Base-by-base conservation (phyloP, 164 flowering plant genomes). In the Cinnamomum chago region DNA sequence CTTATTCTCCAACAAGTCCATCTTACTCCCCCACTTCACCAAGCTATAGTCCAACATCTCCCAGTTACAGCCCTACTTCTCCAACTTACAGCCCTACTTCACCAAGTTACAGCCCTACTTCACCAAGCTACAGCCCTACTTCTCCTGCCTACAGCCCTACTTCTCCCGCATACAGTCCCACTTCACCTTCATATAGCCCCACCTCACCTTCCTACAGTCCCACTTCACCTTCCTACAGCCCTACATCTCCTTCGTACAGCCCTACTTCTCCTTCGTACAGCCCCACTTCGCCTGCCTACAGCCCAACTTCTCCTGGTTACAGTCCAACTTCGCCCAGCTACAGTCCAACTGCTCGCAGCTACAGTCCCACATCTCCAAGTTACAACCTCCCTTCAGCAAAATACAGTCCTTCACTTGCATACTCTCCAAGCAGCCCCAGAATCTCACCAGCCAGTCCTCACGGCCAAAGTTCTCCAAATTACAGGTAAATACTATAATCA, bases 151-250 rank as follows among this genome's bases (percentile, higher is more conserved):
- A 95, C 75, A 91, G 97, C 79, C 98, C 98, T 0, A 91, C 98
- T 0, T 91, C 95, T 3, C 97, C 98, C 0, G 77, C 91, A 0
- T 95, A 95, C 78, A 93, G 95, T 81, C 98, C 99, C 0, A 92
- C 98, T 0, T 95, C 98, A 0, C 99, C 97, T 0, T 81, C 94
- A 0, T 95, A 95, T 79, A 95, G 99, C 77, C 99, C 99, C 0
- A 92, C 96, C 0, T 95, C 99, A 0, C 99, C 97, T 0, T 87
- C 92, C 0, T 95, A 95, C 81, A 93, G 98, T 83, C 98, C 99
- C 0, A 92, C 99, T 2, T 93, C 95, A 0, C 99, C 98, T 1
- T 84, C 93, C 0, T 95, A 94, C 77, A 93, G 98, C 75, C 98
- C 99, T 0, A 92, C 99, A 1, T 95, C 98, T 0, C 98, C 98